phyloP scores from a whole-genome alignment of 2,329 filamentous ascomycete species.

The Calonectria pseudoreteaudii region DNA sequence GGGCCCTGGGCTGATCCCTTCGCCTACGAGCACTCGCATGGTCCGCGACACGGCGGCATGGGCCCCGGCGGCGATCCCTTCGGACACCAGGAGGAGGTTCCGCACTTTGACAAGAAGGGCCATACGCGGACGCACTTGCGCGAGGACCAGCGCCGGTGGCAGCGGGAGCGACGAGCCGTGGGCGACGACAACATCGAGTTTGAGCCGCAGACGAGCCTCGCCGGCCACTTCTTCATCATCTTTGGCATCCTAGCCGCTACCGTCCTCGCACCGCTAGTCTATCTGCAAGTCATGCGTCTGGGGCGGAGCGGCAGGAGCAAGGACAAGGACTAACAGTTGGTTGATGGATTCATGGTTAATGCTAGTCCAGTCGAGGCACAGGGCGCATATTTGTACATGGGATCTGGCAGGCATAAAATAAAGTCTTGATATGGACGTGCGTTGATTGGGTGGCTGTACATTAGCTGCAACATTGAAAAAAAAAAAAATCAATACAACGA shows the following conservation, averaged over 20 bases:
- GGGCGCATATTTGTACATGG: neutral
- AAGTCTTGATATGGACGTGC: neutral
- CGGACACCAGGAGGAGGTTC: constrained; percentile 64
- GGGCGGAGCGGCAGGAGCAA: constrained; percentile 42
- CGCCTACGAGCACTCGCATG: constrained; percentile 22
- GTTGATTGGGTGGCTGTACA: neutral
- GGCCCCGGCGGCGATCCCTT: constrained; percentile 67
- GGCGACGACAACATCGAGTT: constrained; percentile 52
- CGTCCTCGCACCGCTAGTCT: constrained; percentile 57
- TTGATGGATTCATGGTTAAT: constrained; percentile 12
- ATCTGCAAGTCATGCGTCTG: constrained; percentile 53
- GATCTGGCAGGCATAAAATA: neutral
- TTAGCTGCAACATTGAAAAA: neutral
- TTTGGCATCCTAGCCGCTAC: constrained; percentile 59
- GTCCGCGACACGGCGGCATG: constrained; percentile 60
- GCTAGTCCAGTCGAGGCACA: neutral
- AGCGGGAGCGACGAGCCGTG: constrained; percentile 53
- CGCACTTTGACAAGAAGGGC: constrained; percentile 81
- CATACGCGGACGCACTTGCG: constrained; percentile 81
- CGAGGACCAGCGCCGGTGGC: constrained; percentile 63
- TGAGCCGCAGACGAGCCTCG: constrained; percentile 56
- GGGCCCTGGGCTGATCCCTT: constrained; percentile 42
- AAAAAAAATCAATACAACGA: neutral
- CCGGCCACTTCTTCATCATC: constrained; percentile 63
- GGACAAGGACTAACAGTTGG: constrained; percentile 19